Base-by-base conservation (phyloP, 2,329 filamentous ascomycete species). In the Chlorencoelia australis region DNA sequence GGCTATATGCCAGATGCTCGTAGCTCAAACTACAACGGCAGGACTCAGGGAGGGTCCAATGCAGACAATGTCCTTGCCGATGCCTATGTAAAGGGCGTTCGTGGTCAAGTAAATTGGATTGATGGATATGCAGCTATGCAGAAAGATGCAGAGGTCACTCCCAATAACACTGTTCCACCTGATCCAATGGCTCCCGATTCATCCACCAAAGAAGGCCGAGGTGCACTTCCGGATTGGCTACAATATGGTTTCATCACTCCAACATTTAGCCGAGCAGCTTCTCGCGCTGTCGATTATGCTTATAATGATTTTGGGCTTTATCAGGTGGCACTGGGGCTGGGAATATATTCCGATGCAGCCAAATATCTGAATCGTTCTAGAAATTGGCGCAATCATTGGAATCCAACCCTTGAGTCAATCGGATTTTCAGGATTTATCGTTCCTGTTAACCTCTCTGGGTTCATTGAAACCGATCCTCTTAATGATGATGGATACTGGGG, bases 361-460 rank as follows among this genome's bases (percentile, higher is more conserved):
- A 36, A 37, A 22, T 42, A 40, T 30, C 20, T 40, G 4, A 25
- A 21, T 9, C 40, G 40, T 6, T 71, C 73, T 0, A 64, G 68
- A 7, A 78, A 82, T 49, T 85, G 80, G 80, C 67, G 74, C 11
- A 82, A 82, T 50, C 78, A 83, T 45, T 85, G 77, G 78, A 77
- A 83, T 52, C 52, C 67, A 0, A 54, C 70, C 30, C 66, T 73
- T 29, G 63, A 61, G 1, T 72, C 73, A 0, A 63, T 79, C 0
- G 70, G 68, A 4, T 81, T 79, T 56, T 67, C 60, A 73, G 80
- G 79, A 0, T 84, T 84, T 53, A 59, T 84, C 4, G 77, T 75
- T 0, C 80, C 80, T 0, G 65, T 73, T 9, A 56, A 60, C 35
- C 47, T 59, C 9, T 58, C 63, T 16, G 65, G 68, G 0, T 63